phyloP scores from a whole-genome alignment of 768 basidiomycete genomes.

The Dioszegia crocea region DNA sequence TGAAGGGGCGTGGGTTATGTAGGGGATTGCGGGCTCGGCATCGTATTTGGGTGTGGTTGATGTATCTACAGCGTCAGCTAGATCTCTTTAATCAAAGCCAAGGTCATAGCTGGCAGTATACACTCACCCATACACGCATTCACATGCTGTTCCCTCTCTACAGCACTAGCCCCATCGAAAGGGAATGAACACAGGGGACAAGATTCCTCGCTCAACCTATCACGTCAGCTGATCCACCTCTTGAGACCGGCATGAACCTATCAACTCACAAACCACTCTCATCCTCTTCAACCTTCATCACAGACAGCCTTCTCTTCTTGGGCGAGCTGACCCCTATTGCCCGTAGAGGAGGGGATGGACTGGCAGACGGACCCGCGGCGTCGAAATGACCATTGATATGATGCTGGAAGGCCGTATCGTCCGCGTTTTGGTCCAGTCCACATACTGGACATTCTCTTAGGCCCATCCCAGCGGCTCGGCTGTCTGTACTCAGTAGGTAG shows the following conservation, averaged over 20 bases:
- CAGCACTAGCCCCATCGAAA: slow-evolving; percentile 1
- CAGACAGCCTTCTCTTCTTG: background rate
- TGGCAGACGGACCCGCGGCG: too few relatives aligned
- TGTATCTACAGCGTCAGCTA: background rate
- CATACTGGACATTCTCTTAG: slow-evolving; percentile 36
- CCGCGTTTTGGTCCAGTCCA: slow-evolving; percentile 18
- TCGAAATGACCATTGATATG: slow-evolving; percentile 45
- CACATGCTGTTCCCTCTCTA: slow-evolving; percentile 25
- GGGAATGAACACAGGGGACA: slow-evolving; percentile 36
- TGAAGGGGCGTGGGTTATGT: background rate
- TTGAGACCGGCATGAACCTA: background rate
- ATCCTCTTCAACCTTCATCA: slow-evolving; percentile 5
- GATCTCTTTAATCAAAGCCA: too few relatives aligned
- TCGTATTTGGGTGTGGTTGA: background rate
- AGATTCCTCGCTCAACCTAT: background rate
- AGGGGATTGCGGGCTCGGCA: background rate
- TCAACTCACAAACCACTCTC: background rate
- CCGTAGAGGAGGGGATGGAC: too few relatives aligned
- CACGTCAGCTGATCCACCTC: background rate
- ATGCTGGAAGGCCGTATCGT: slow-evolving; percentile 26
- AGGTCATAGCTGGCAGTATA: too few relatives aligned
- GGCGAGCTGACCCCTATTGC: background rate
- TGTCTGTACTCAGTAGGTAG: background rate
- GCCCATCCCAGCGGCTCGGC: background rate
- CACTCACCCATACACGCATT: slow-evolving; percentile 35